Conservation (phyloP, 257 asterid genomes). For the Solanum sitiens region DNA sequence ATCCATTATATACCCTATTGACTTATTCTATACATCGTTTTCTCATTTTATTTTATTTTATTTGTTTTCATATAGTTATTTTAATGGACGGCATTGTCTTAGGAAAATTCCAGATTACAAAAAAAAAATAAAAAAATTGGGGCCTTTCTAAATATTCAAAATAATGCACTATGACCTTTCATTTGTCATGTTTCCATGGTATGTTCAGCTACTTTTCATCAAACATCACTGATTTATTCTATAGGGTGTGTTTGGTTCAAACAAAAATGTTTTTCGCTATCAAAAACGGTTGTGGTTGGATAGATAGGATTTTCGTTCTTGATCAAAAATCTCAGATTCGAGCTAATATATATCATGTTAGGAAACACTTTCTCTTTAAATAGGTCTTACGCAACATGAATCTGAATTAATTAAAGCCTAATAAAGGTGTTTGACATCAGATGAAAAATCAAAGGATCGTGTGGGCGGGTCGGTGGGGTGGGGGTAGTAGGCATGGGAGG, state of each 20-base stretch:
- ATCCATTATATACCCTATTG: background rate
- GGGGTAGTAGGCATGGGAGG: background rate
- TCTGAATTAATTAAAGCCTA: background rate
- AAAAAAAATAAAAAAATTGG: background rate
- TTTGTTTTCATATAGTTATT: background rate
- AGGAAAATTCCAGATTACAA: background rate
- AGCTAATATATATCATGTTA: background rate
- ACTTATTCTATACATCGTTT: background rate
- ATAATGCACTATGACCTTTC: background rate
- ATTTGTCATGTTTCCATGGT: background rate
- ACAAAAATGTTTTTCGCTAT: background rate
- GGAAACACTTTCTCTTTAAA: background rate
- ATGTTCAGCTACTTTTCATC: background rate
- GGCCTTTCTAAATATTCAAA: background rate
- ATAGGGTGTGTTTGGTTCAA: background rate
- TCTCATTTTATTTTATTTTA: background rate
- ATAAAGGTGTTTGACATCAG: fast-evolving
- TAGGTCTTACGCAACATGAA: background rate
- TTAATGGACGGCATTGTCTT: background rate
- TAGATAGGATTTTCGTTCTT: fast-evolving
- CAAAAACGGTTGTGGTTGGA: fast-evolving
- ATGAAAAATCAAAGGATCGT: background rate
- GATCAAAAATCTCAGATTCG: background rate
- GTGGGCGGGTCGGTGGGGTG: background rate
- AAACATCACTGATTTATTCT: background rate